phyloP scores from a whole-genome alignment of 2,329 filamentous ascomycete genomes.

The Colletotrichum sidae region DNA sequence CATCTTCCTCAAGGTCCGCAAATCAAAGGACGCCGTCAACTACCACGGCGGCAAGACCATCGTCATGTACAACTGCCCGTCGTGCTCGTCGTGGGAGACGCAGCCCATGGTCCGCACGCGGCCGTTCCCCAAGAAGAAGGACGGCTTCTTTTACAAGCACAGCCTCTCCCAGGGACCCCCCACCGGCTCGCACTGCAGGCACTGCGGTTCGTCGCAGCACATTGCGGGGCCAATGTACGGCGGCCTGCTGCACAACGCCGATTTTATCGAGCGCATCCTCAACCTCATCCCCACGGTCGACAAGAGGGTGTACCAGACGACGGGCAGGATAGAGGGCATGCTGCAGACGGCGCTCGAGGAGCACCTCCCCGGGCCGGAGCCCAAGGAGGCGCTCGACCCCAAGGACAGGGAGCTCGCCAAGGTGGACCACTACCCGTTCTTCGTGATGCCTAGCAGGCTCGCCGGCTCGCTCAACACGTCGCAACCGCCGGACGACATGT shows the following conservation, averaged over 20 bases:
- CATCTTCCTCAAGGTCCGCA: slow-evolving; percentile 85
- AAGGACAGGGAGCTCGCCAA: slow-evolving; percentile 67
- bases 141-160: slow-evolving; percentile 81
- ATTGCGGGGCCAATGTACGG: slow-evolving; percentile 95
- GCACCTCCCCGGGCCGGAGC: slow-evolving; percentile 53
- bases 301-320: slow-evolving; percentile 80
- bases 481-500: slow-evolving; percentile 81
- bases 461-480: slow-evolving; percentile 82
- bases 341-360: slow-evolving; percentile 90
- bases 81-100: slow-evolving; percentile 91
- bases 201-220: slow-evolving; percentile 90
- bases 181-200: slow-evolving; percentile 75
- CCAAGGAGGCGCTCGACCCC: slow-evolving; percentile 49
- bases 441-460: slow-evolving; percentile 80
- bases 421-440: slow-evolving; percentile 85
- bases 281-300: slow-evolving; percentile 76
- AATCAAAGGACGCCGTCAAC: slow-evolving; percentile 87
- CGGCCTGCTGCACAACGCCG: slow-evolving; percentile 85
- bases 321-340: slow-evolving; percentile 89
- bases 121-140: slow-evolving; percentile 74
- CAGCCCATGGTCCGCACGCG: slow-evolving; percentile 82
- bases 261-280: slow-evolving; percentile 85
- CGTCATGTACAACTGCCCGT: slow-evolving; percentile 88
- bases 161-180: slow-evolving; percentile 78
- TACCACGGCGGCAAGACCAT: slow-evolving; percentile 92